Evolutionary conservation across 139 green algal genomes (phyloP), one percentile per base, ranked within the genome.

Genomic region (Pleodorina starrii): DNA sequence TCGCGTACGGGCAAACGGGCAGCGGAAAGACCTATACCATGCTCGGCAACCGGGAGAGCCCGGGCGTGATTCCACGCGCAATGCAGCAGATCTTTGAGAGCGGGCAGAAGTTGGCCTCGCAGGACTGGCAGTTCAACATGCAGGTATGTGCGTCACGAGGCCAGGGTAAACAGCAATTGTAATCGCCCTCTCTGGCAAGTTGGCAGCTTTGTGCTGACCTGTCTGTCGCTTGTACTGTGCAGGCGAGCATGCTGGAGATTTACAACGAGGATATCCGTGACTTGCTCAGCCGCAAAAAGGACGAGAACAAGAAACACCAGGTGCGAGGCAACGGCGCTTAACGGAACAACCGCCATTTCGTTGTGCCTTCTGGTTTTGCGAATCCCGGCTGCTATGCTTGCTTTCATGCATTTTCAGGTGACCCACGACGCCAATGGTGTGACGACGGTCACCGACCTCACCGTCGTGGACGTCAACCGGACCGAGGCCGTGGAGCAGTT

Each of bases 261-360:
- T 98, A 99, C 96, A 99, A 99, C 91, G 97, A 99, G 93, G 95
- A 98, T 46, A 95, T 95, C 93, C 94, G 93, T 77, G 95, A 98
- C 94, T 94, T 98, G 89, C 90, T 98, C 59, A 87, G 83, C 63
- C 95, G 95, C 84, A 92, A 93, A 73, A 89, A 76, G 63, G 76
- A 84, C 38, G 93, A 93, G 6, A 79, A 86, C 51, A 95, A 95
- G 89, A 93, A 95, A 88, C 95, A 96, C 90, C 86, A 93, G 84
- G 93, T 96, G 32, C 1, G 74, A 50, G 3, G n/a, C 51, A 50
- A 14, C 25, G 23, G 25, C 27, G 3, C 11, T n/a, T n/a, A n/a
- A n/a, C n/a, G n/a, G n/a, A n/a, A n/a, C n/a, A n/a, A n/a, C n/a
- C n/a, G n/a, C n/a, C n/a, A n/a, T n/a, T n/a, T n/a, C n/a, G n/a